These are phyloP conservation scores for Syzygium syzygioides DNA, from an alignment of 441 rosid genomes.

Conservation along the genomic window DNA sequence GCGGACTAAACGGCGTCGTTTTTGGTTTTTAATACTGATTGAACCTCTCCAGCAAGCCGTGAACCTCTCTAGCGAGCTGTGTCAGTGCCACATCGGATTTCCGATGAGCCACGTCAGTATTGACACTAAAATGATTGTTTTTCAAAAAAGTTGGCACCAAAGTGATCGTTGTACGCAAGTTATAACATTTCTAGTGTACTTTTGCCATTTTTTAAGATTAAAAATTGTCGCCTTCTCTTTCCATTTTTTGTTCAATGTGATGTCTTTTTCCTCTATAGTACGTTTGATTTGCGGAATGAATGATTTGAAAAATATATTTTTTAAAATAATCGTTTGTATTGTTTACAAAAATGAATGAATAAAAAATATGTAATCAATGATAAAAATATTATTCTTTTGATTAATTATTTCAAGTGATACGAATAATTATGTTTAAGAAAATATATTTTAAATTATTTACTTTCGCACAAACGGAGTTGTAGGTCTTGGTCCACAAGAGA, in stretches of 20 bases:
- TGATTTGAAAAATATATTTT: not conserved
- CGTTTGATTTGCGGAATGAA: not conserved
- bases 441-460: not conserved
- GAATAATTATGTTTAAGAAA: not conserved
- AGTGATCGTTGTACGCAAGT: too few relatives aligned
- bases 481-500: not conserved
- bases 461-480: not conserved
- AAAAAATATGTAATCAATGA: not conserved
- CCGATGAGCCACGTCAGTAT: too few relatives aligned
- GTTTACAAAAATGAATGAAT: rapidly evolving
- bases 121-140: too few relatives aligned
- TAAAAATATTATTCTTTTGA: not conserved
- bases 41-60: too few relatives aligned
- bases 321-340: not conserved
- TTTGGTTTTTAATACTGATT: too few relatives aligned
- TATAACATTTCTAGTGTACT: too few relatives aligned
- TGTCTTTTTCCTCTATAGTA: not conserved
- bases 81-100: too few relatives aligned
- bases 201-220: not conserved
- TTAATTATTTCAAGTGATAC: not conserved
- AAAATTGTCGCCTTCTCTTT: not conserved
- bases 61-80: too few relatives aligned
- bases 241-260: not conserved
- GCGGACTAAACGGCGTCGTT: too few relatives aligned
- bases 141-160: too few relatives aligned